Percentiles rank a stretch among this genome's conserved stretches.
Conservation (phyloP, 2,329 filamentous ascomycete genomes). For the Paecilomyces dactylethromorphus region DNA sequence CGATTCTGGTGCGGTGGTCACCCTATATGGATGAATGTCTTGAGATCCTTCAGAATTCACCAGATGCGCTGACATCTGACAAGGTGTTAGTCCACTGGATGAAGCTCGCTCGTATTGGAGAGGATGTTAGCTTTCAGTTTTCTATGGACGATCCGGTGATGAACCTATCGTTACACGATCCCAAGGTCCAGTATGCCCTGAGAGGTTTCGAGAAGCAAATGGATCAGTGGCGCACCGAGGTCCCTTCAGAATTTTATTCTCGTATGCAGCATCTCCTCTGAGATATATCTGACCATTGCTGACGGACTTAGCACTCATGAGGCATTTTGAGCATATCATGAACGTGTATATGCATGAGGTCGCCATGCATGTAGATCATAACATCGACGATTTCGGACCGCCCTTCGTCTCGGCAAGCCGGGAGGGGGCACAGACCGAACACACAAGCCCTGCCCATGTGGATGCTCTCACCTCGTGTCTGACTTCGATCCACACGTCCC, state of each 20-base stretch:
- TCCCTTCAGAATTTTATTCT: constrained; percentile 48
- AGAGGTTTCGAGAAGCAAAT: constrained; percentile 60
- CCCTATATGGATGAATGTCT: constrained; percentile 59
- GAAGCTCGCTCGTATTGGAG: constrained; percentile 56
- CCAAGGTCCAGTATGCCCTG: constrained; percentile 58
- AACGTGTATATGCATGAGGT: constrained; percentile 72
- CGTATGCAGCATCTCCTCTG: constrained; percentile 41
- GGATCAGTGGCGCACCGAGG: constrained; percentile 51
- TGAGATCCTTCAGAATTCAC: constrained; percentile 49
- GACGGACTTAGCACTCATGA: constrained; percentile 48
- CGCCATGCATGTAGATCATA: constrained; percentile 59
- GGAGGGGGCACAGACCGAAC: constrained; percentile 23
- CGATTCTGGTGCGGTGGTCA: constrained; percentile 54
- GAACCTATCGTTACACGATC: constrained; percentile 50
- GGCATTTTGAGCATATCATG: constrained; percentile 58
- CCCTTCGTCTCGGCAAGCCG: constrained; percentile 41
- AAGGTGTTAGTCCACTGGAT: constrained; percentile 51
- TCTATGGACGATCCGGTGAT: constrained; percentile 58
- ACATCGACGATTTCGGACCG: constrained; percentile 45
- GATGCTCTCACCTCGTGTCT: constrained; percentile 62
- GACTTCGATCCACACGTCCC: constrained; percentile 58
- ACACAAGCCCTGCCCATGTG: constrained; percentile 54
- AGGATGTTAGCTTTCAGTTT: constrained; percentile 63
- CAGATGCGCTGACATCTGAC: constrained; percentile 53
- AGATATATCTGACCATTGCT: background rate